Base-by-base conservation (phyloP, 768 basidiomycete species). In the Psilocybe azurescens region DNA sequence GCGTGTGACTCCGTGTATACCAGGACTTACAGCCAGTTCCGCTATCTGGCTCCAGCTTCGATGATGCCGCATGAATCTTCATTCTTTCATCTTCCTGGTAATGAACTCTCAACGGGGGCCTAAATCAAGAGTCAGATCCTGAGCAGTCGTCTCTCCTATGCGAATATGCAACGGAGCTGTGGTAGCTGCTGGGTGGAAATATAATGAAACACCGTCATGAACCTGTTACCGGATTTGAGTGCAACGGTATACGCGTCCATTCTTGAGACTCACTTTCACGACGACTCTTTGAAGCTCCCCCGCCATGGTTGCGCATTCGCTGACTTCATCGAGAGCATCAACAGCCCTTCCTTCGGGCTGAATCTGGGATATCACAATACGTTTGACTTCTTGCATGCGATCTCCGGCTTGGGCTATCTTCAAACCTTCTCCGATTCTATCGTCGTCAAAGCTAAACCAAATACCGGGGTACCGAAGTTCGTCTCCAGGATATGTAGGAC, bases 41-140 rank as follows among this genome's bases (percentile, higher is more conserved):
- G 28, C 77, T 79, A n/a, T 86, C 83, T 13, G 76, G 70, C 16
- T 76, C 68, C 1, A 56, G 61, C 24, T 47, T 56, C 30, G 77
- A 77, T 32, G 67, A 73, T 3, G 82, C 83, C 5, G 88, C 83
- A 67, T 95, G 93, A 38, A 95, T 95, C 30, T 85, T 85, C 91
- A 95, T 94, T 54, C 93, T 79, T 64, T 92, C 89, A 68, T 96
- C 95, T 58, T 95, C 94, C 72, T 95, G 95, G 78, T 93, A 92
- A 73, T 91, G 90, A 53, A 88, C 79, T 32, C 89, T 82, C 14
- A 88, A 77, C 4, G 95, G 94, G 91, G 82, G 5, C 95, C 95
- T 18, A 97, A 78, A 64, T 93, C 93, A 28, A 90, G 78, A 1
- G 80, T 84, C 49, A 96, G 75, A 72, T 95, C 94, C 72, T 97